Evolutionary conservation across 1,284 basidiomycete species (phyloP).

Genomic region (Tylopilus sp.): DNA sequence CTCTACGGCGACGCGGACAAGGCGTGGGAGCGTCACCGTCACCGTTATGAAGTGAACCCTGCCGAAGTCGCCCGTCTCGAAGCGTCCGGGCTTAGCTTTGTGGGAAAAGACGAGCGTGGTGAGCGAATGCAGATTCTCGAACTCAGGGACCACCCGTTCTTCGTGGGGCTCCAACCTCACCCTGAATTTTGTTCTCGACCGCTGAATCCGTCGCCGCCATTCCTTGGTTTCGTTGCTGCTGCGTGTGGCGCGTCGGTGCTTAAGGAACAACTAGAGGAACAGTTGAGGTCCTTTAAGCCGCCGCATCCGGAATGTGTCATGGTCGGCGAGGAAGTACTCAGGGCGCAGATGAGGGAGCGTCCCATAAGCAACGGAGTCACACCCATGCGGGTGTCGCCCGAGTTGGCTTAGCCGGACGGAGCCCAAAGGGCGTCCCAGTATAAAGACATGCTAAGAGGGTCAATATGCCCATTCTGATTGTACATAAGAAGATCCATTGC

Average conservation of each 20-base stretch:
- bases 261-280: constrained; percentile 71
- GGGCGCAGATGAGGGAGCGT: constrained; percentile 33
- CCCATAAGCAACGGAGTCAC: constrained; percentile 24
- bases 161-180: constrained; percentile 93
- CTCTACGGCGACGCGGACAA: constrained; percentile 83
- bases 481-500: constrained; percentile 1
- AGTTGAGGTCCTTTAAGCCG: constrained; percentile 48
- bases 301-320: constrained; percentile 51
- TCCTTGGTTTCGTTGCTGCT: constrained; percentile 94
- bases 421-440: background rate
- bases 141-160: constrained; percentile 90
- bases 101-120: constrained; percentile 92
- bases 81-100: constrained; percentile 75
- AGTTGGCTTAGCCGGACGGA: constrained; percentile 14
- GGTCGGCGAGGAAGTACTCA: constrained; percentile 44
- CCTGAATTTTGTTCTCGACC: constrained; percentile 99
- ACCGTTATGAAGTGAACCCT: constrained; percentile 97
- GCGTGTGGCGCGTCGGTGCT: constrained; percentile 59
- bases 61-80: constrained; percentile 75
- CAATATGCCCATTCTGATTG: background rate
- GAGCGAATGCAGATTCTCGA: constrained; percentile 98
- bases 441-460: background rate
- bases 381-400: constrained; percentile 24
- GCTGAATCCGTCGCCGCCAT: constrained; percentile 95
- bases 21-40: constrained; percentile 97